Evolutionary conservation across 352 stramenopile genomes (phyloP).

Genomic region (Phytophthora chlamydospora): DNA sequence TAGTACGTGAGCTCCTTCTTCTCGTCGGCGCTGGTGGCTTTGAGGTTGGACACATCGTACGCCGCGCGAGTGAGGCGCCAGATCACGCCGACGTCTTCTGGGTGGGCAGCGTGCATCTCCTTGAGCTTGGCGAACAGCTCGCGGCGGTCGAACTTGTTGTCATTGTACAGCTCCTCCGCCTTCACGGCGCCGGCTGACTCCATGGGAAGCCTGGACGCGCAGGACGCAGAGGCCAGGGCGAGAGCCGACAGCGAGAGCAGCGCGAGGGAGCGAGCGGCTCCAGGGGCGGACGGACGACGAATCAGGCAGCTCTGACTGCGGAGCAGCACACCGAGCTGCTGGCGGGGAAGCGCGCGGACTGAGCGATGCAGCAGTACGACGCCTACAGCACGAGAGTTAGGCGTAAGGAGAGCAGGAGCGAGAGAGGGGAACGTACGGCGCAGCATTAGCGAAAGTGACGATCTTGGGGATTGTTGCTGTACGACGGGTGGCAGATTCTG

Average conservation of each 20-base stretch:
- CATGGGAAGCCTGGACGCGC: slow-evolving; percentile 37
- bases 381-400: slow-evolving; percentile 24
- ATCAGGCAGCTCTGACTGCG: slow-evolving; percentile 9
- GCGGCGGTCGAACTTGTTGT: slow-evolving; percentile 73
- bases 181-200: slow-evolving; percentile 70
- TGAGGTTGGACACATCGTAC: slow-evolving; percentile 71
- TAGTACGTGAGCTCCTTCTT: slow-evolving; percentile 83
- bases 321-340: slow-evolving; percentile 14
- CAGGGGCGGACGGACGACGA: slow-evolving; percentile 6
- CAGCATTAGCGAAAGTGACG: slow-evolving; percentile 31
- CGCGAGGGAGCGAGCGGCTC: slow-evolving; percentile 9
- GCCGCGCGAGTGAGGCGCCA: slow-evolving; percentile 70
- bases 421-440: slow-evolving; percentile 28
- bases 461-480: slow-evolving; percentile 16
- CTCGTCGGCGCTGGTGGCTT: slow-evolving; percentile 58
- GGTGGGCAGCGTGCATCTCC: slow-evolving; percentile 57
- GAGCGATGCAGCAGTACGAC: slow-evolving; percentile 25
- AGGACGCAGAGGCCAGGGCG: slow-evolving; percentile 25
- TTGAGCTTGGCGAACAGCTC: slow-evolving; percentile 71
- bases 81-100: slow-evolving; percentile 62
- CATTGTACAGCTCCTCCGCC: slow-evolving; percentile 84
- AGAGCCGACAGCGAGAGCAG: slow-evolving; percentile 33
- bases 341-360: slow-evolving; percentile 23
- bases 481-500: slow-evolving; percentile 19
- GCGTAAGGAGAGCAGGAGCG: not conserved